Evolutionary conservation across 2,329 filamentous ascomycete species (phyloP).

Genomic region (Cercospora brassicicola): DNA sequence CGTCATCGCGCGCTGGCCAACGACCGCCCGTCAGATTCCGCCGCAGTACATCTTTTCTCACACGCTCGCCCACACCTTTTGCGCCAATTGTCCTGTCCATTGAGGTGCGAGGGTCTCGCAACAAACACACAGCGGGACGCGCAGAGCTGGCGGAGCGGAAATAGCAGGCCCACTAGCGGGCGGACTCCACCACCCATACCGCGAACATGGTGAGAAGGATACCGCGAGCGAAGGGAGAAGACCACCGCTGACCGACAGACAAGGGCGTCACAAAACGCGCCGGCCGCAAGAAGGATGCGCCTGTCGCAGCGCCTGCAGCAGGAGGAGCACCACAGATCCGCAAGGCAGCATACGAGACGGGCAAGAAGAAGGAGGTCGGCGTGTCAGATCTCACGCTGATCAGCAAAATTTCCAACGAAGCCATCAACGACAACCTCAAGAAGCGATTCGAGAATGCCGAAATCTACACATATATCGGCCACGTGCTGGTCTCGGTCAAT

Average conservation of each 20-base stretch:
- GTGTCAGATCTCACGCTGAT: constrained; percentile 96
- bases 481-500: constrained; percentile 98
- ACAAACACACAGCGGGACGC: neutral
- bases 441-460: constrained; percentile 96
- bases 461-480: constrained; percentile 99
- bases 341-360: constrained; percentile 92
- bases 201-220: constrained; percentile 6
- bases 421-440: constrained; percentile 98
- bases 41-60: neutral
- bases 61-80: neutral
- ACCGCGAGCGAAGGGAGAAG: neutral
- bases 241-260: neutral
- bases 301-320: constrained; percentile 40
- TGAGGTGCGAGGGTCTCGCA: neutral
- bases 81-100: constrained; percentile 1
- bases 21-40: constrained; percentile 3
- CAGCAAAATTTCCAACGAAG: constrained; percentile 98
- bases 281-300: constrained; percentile 57
- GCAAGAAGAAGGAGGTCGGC: constrained; percentile 98
- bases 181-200: neutral
- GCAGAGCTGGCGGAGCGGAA: constrained; percentile 14
- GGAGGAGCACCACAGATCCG: constrained; percentile 69
- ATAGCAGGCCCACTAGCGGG: constrained; percentile 9
- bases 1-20: constrained; percentile 1
- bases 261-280: constrained; percentile 60